Evolutionary conservation across 768 basidiomycete genomes (phyloP).

Genomic region (Rhodotorula diobovata): DNA sequence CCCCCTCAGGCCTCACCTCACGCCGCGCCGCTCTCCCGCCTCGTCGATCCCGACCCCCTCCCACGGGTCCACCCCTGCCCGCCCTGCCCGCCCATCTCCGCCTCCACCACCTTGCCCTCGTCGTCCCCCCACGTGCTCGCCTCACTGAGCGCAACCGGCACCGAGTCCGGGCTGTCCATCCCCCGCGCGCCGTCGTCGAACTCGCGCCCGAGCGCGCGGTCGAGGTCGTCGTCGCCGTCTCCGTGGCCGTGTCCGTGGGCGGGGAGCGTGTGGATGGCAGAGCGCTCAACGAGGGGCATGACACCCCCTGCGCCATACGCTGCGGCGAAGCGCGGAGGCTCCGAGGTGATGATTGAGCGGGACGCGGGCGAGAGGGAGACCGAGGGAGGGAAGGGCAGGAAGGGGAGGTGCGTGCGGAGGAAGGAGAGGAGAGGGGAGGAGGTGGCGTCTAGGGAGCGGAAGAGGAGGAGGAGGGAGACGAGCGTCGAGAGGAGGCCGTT

Average conservation of each 20-base stretch:
- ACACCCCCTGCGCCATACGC: neutral
- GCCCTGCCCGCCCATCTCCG: neutral
- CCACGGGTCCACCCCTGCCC: neutral
- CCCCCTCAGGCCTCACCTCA: no score
- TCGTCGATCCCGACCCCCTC: no score
- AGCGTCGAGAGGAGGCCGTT: conserved; percentile 27
- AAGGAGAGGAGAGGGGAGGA: conserved; percentile 3
- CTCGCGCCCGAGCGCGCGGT: no score
- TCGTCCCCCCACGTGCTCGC: neutral
- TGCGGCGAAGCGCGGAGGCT: neutral
- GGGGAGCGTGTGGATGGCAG: neutral
- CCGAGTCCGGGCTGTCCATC: no score
- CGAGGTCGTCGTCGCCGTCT: no score
- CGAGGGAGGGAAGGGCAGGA: conserved; percentile 20
- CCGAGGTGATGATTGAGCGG: conserved; percentile 3
- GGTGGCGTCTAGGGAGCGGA: conserved; percentile 31
- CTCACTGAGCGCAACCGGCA: no score
- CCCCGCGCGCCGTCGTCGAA: no score
- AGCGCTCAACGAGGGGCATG: neutral
- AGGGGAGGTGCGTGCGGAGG: neutral
- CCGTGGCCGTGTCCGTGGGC: no score
- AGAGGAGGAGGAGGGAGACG: conserved; percentile 34
- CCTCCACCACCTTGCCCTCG: neutral
- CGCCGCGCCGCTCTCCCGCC: no score
- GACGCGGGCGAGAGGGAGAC: neutral